Evolutionary conservation across 2,329 filamentous ascomycete species (phyloP), one percentile per base, ranked within the genome.

Genomic region (Capronia coronata): DNA sequence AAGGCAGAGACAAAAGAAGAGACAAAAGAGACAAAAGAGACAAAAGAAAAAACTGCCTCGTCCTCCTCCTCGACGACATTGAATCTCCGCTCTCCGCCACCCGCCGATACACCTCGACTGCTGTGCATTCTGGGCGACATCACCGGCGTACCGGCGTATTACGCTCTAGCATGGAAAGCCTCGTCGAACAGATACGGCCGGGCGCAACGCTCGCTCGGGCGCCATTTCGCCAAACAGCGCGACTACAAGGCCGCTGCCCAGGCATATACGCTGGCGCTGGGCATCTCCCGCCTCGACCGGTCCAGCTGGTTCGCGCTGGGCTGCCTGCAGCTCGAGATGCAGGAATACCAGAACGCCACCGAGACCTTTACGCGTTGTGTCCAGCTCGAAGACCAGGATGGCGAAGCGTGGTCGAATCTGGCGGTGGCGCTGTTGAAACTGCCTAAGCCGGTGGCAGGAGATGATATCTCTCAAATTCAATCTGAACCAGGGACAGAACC

Each of bases 81-180:
- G 1, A 83, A 87, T 61, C 75, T 83, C 1, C 70, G 77, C 3
- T 85, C 87, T 0, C 71, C 86, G 0, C 88, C 89, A 0, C 54
- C 52, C 18, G 76, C 85, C 1, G 87, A 97, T 63, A 87, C 91
- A 1, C 86, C 93, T 0, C 80, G 93, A 0, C 71, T 97, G 3
- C 91, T 90, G 72, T 97, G 91, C 64, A 96, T 98, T 49, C 73
- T 98, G 1, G 93, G 91, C 14, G 93, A 98, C 60, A 76, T 98
- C 13, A 87, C 94, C 58, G 75, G 82, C 18, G 78, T 93, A 8
- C 76, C 84, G 0, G 70, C 8, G 80, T 90, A 57, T 70, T 98
- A 94, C 69, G 79, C 87, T 56, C 84, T 84, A 11, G 89, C 91
- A 0, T 98, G 93, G 93, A 79, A 84, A 16, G 79, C 95, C 1